Conservation (phyloP, 2,329 filamentous ascomycete species). For the Exophiala sp. region DNA sequence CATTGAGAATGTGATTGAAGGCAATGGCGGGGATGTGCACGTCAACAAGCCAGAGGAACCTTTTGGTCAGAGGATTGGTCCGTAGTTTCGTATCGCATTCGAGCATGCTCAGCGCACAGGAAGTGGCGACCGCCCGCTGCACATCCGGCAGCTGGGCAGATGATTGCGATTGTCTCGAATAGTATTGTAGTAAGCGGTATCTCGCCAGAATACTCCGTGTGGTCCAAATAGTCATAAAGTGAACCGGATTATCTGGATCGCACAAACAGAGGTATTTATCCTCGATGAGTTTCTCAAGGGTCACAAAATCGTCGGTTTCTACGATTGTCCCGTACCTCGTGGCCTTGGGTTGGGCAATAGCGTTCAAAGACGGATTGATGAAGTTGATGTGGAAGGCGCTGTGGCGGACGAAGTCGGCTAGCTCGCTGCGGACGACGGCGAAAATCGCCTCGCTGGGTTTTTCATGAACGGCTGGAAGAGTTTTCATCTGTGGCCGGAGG, state of each 20-base stretch:
- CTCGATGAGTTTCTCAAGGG: conserved; percentile 43
- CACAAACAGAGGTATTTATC: conserved; percentile 45
- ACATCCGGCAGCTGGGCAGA: conserved; percentile 17
- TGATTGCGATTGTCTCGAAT: too few species aligned
- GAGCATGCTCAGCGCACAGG: conserved; percentile 38
- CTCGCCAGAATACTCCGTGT: conserved; percentile 47
- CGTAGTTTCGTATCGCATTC: conserved; percentile 48
- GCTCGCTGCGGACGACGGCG: conserved; percentile 41
- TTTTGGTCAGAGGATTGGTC: conserved; percentile 39
- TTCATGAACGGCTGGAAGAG: conserved; percentile 16
- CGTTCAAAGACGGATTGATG: conserved; percentile 39
- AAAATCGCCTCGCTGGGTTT: conserved; percentile 37
- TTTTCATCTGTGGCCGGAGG: conserved; percentile 27
- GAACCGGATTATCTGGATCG: conserved; percentile 41
- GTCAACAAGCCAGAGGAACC: conserved; percentile 43
- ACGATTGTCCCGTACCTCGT: conserved; percentile 19
- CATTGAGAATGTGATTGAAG: conserved; percentile 46
- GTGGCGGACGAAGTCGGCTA: conserved; percentile 41
- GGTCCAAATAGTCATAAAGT: conserved; percentile 49
- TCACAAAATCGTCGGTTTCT: conserved; percentile 31
- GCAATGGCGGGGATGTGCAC: conserved; percentile 50
- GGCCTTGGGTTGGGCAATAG: conserved; percentile 29
- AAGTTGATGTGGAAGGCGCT: conserved; percentile 46
- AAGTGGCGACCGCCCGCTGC: conserved; percentile 33
- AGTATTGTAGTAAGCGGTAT: conserved; percentile 46